Evolutionary conservation across 2,329 filamentous ascomycete genomes (phyloP).

Genomic region (Arthrobotrys iridis): DNA sequence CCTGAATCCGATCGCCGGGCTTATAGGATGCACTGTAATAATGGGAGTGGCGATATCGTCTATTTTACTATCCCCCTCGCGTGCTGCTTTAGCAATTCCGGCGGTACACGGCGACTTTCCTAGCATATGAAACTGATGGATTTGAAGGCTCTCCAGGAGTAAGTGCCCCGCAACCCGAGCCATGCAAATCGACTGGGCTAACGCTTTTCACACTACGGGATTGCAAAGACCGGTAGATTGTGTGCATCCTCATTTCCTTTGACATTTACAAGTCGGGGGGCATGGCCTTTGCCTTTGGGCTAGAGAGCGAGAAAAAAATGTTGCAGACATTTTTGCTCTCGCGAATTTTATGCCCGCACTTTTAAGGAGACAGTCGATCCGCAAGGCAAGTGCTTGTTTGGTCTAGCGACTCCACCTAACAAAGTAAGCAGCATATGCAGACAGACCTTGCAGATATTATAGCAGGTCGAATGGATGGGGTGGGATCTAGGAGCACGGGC

Average conservation of each 20-base stretch:
- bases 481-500: constrained; percentile 3
- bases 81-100: constrained; percentile 13
- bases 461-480: constrained; percentile 22
- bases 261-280: constrained; percentile 15
- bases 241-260: constrained; percentile 17
- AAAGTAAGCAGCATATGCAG: constrained; percentile 22
- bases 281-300: neutral
- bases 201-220: constrained; percentile 12
- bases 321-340: constrained; percentile 9
- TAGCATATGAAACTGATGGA: constrained; percentile 17
- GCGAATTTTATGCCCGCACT: constrained; percentile 12
- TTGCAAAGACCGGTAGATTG: constrained; percentile 13
- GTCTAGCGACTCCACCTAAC: constrained; percentile 17
- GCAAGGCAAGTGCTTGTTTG: constrained; percentile 32
- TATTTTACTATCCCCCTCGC: neutral
- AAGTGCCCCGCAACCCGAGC: constrained; percentile 16
- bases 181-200: constrained; percentile 15
- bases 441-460: neutral
- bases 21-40: constrained; percentile 7
- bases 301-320: neutral
- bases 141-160: constrained; percentile 1
- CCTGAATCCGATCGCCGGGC: constrained; percentile 15
- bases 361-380: constrained; percentile 37
- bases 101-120: constrained; percentile 16
- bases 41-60: constrained; percentile 3